Evolutionary conservation across 306 rosid species (phyloP).

Genomic region (Delonix regia): DNA sequence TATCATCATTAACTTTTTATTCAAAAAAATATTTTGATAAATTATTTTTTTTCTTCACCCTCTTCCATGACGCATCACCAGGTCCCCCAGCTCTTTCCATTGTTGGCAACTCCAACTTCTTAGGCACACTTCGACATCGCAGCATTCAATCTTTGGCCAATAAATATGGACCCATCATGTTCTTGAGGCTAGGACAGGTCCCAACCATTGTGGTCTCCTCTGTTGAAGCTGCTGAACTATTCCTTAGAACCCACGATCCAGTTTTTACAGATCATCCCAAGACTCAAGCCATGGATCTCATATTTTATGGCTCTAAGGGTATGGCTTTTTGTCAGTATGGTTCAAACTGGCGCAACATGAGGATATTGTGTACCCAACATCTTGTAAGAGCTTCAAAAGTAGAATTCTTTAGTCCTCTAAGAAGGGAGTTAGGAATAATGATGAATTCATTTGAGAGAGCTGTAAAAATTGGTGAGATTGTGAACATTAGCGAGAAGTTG

Average conservation of each 20-base stretch:
- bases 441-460: not conserved
- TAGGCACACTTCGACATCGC: conserved; percentile 48
- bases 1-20: not conserved
- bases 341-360: conserved; percentile 41
- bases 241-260: conserved; percentile 60
- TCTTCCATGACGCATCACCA: not conserved
- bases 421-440: not conserved
- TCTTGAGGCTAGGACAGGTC: conserved; percentile 43
- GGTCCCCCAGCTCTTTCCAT: conserved; percentile 49
- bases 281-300: conserved; percentile 9
- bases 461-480: conserved; percentile 3
- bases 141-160: conserved; percentile 46
- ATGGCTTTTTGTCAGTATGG: conserved; percentile 29
- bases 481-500: not conserved
- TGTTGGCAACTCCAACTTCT: conserved; percentile 51
- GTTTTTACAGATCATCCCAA: conserved; percentile 35
- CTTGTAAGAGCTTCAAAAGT: conserved; percentile 35
- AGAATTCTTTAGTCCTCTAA: conserved; percentile 26
- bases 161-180: conserved; percentile 56
- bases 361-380: conserved; percentile 35
- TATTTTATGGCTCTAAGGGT: conserved; percentile 40
- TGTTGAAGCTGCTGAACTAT: conserved; percentile 49
- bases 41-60: not conserved
- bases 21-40: too few species aligned
- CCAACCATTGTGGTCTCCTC: conserved; percentile 48